phyloP scores from a whole-genome alignment of 306 rosid genomes.

The Lathyrus oleraceus region DNA sequence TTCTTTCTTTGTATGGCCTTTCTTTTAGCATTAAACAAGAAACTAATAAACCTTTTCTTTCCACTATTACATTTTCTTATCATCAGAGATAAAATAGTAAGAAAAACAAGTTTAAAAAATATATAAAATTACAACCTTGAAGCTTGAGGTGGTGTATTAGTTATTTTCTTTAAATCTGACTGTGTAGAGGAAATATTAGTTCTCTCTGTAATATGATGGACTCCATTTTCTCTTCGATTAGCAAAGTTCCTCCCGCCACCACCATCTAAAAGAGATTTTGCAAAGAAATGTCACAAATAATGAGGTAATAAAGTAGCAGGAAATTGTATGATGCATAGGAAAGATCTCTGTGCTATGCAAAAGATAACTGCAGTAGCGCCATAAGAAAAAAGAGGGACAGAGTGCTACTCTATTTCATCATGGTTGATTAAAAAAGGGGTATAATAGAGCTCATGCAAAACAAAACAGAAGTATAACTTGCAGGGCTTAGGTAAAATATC shows the following conservation, averaged over 20 bases:
- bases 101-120: slow-evolving; percentile 2
- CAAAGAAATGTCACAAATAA: slow-evolving; percentile 19
- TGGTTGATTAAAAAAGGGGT: slow-evolving; percentile 16
- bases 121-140: slow-evolving; percentile 46
- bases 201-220: slow-evolving; percentile 48
- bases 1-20: background rate
- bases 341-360: background rate
- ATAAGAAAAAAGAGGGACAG: background rate
- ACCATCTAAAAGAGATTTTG: slow-evolving; percentile 52
- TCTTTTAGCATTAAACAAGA: slow-evolving; percentile 3
- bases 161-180: slow-evolving; percentile 47
- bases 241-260: slow-evolving; percentile 54
- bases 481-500: slow-evolving; percentile 7
- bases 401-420: background rate
- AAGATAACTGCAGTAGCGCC: slow-evolving; percentile 16
- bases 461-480: slow-evolving; percentile 3
- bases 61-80: slow-evolving; percentile 25
- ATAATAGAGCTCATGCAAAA: slow-evolving; percentile 14
- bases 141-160: slow-evolving; percentile 39
- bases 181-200: slow-evolving; percentile 39
- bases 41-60: slow-evolving; percentile 15
- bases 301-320: slow-evolving; percentile 14
- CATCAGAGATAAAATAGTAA: background rate
- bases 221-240: slow-evolving; percentile 64
- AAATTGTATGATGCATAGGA: background rate